Evolutionary conservation across 768 basidiomycete genomes (phyloP).

Genomic region (Xanthoconium stramineum): DNA sequence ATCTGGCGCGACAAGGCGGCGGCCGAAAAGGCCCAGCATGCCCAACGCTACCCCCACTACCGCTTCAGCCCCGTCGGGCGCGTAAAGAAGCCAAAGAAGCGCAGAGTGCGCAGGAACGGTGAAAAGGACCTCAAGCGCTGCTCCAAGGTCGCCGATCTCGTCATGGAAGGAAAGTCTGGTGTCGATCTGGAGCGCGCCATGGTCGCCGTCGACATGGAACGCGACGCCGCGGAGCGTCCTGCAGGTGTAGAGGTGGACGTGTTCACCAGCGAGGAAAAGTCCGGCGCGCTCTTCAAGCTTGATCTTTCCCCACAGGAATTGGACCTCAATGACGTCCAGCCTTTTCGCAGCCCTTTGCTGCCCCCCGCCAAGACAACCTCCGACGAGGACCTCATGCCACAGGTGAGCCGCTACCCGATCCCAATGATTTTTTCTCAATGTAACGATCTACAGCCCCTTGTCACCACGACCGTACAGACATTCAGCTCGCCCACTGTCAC

Average conservation of each 20-base stretch:
- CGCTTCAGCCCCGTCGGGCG: constrained; percentile 49
- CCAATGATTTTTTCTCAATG: neutral
- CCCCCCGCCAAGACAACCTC: constrained; percentile 18
- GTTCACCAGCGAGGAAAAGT: neutral
- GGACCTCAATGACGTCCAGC: constrained; percentile 11
- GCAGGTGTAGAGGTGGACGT: neutral
- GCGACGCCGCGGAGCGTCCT: neutral
- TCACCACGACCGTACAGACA: neutral
- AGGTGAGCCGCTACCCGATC: constrained; percentile 13
- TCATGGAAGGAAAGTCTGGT: constrained; percentile 50
- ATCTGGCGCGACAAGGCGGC: constrained; percentile 51
- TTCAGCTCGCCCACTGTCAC: neutral
- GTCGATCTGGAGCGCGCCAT: constrained; percentile 46
- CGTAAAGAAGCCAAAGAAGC: constrained; percentile 42
- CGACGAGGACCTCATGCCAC: neutral
- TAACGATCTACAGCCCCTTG: constrained; percentile 12
- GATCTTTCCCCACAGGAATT: neutral
- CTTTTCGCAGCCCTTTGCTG: constrained; percentile 30
- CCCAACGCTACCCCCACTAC: constrained; percentile 49
- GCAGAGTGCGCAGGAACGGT: constrained; percentile 52
- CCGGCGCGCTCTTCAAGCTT: neutral
- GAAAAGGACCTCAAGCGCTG: constrained; percentile 47
- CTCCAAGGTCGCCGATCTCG: constrained; percentile 46
- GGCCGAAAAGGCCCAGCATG: constrained; percentile 49
- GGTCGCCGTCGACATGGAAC: constrained; percentile 28